Conservation (phyloP, 2,329 filamentous ascomycete species). For the Helminthosporium solani region DNA sequence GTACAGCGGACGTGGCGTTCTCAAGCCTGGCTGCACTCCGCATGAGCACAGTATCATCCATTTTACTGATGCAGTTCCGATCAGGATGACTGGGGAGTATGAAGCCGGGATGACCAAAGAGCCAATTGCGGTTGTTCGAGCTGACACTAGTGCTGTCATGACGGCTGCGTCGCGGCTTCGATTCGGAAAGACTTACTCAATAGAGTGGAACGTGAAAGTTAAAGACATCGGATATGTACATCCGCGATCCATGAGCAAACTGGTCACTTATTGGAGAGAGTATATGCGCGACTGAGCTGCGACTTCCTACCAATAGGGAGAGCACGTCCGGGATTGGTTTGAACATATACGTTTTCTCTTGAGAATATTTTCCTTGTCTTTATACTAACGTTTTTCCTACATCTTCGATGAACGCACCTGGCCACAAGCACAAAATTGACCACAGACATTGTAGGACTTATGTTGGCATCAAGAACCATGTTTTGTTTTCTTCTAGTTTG, state of each 20-base stretch:
- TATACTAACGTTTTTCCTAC: too few relatives aligned
- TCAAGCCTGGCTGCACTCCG: constrained; percentile 40
- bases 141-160: constrained; percentile 22
- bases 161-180: constrained; percentile 42
- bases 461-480: too few relatives aligned
- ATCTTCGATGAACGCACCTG: too few relatives aligned
- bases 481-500: too few relatives aligned
- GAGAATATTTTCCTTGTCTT: too few relatives aligned
- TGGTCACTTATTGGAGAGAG: constrained; percentile 13
- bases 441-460: too few relatives aligned
- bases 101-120: constrained; percentile 39
- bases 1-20: constrained; percentile 30
- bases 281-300: too few relatives aligned
- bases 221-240: constrained; percentile 44
- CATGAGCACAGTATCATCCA: constrained; percentile 45
- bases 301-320: too few relatives aligned
- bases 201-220: constrained; percentile 49
- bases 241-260: constrained; percentile 19
- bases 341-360: too few relatives aligned
- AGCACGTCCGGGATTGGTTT: too few relatives aligned
- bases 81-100: too few relatives aligned
- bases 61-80: constrained; percentile 3
- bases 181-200: constrained; percentile 43
- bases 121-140: constrained; percentile 38
- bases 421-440: too few relatives aligned